Conservation (phyloP, 352 stramenopile genomes). For the Halophytophthora batemanensis region DNA sequence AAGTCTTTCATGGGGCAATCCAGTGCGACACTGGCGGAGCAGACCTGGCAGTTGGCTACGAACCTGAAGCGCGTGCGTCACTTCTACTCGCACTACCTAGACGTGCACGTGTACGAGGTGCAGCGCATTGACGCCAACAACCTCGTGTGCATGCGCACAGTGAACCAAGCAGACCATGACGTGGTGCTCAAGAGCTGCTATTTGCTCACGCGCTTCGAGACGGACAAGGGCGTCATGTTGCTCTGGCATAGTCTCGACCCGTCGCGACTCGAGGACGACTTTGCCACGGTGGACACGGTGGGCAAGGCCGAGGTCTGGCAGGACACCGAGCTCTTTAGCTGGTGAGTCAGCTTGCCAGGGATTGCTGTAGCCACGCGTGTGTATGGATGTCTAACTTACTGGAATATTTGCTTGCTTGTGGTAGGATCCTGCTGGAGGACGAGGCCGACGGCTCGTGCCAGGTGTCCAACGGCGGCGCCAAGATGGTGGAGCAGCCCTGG, state of each 20-base stretch:
- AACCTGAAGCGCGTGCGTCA: slow-evolving; percentile 20
- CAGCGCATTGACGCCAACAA: slow-evolving; percentile 46
- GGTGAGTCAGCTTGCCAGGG: slow-evolving; percentile 14
- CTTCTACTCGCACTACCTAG: slow-evolving; percentile 45
- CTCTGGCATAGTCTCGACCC: slow-evolving; percentile 34
- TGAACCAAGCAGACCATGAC: slow-evolving; percentile 39
- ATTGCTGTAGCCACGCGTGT: background rate
- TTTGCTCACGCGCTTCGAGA: slow-evolving; percentile 46
- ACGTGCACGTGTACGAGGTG: slow-evolving; percentile 33
- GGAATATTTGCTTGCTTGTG: slow-evolving; percentile 2
- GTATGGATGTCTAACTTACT: background rate
- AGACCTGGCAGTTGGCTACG: slow-evolving; percentile 31
- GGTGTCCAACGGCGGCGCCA: slow-evolving; percentile 34
- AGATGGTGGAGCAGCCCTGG: slow-evolving; percentile 32
- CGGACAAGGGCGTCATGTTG: slow-evolving; percentile 38
- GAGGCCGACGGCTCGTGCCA: slow-evolving; percentile 25
- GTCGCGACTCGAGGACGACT: slow-evolving; percentile 33
- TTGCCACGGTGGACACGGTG: slow-evolving; percentile 29
- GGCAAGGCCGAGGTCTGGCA: slow-evolving; percentile 44
- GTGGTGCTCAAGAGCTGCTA: slow-evolving; percentile 40
- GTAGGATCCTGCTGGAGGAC: slow-evolving; percentile 41
- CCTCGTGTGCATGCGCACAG: slow-evolving; percentile 33
- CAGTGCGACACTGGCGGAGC: slow-evolving; percentile 20
- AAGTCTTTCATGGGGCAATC: slow-evolving; percentile 35
- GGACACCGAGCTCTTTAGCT: slow-evolving; percentile 27